Evolutionary conservation across 768 basidiomycete genomes (phyloP).

Genomic region (Hygrocybe coccinea): DNA sequence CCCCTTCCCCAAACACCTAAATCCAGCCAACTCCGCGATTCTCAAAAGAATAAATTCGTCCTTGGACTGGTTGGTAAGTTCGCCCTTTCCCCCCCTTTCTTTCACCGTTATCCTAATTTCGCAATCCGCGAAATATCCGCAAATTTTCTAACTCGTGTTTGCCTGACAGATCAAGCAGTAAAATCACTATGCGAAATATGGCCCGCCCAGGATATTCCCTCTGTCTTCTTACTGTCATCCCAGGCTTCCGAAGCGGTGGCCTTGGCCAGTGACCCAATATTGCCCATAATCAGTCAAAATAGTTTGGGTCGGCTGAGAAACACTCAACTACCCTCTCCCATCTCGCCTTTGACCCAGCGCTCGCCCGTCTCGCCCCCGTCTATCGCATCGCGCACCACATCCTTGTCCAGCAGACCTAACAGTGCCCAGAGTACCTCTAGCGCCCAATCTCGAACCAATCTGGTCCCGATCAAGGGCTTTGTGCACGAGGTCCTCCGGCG

Average conservation of each 20-base stretch:
- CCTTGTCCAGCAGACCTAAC: slow-evolving; percentile 9
- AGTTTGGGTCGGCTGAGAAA: slow-evolving; percentile 21
- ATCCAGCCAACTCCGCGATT: slow-evolving; percentile 31
- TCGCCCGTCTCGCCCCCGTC: slow-evolving; percentile 30
- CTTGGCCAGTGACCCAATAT: background rate
- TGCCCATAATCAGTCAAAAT: slow-evolving; percentile 7
- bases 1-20: slow-evolving; percentile 30
- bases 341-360: slow-evolving; percentile 42
- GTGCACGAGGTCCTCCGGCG: slow-evolving; percentile 87
- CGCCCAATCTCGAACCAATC: slow-evolving; percentile 30
- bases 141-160: background rate
- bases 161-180: slow-evolving; percentile 69
- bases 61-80: slow-evolving; percentile 66
- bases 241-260: slow-evolving; percentile 26
- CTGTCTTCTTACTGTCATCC: slow-evolving; percentile 43
- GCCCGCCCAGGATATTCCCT: slow-evolving; percentile 70
- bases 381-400: slow-evolving; percentile 20
- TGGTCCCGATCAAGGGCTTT: slow-evolving; percentile 66
- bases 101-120: background rate
- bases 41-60: slow-evolving; percentile 60
- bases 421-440: slow-evolving; percentile 9
- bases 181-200: slow-evolving; percentile 75
- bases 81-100: slow-evolving; percentile 4
- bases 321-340: slow-evolving; percentile 48
- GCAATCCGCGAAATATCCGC: background rate